Conservation (phyloP, 495 filamentous ascomycete genomes). For the Hypoxylon rickii region DNA sequence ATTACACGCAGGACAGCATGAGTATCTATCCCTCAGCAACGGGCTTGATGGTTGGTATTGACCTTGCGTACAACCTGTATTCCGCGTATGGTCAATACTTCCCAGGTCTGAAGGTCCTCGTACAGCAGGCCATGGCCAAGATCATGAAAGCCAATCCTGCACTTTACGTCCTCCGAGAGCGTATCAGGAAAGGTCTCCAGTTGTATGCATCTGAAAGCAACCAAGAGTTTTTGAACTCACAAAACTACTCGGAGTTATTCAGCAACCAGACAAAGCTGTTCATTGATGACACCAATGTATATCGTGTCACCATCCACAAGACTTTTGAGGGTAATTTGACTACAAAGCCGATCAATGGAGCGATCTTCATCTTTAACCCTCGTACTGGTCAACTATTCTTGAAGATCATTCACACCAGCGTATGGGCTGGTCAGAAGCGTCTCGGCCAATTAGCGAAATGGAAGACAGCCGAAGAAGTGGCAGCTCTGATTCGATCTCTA, state of each 20-base stretch:
- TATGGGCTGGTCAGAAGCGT: slow-evolving; percentile 99
- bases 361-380: slow-evolving; percentile 99
- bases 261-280: slow-evolving; percentile 99
- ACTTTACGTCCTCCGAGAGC: slow-evolving; percentile 93
- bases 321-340: slow-evolving; percentile 99
- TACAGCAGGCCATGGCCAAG: slow-evolving; percentile 99
- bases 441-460: slow-evolving; percentile 97
- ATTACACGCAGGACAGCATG: slow-evolving; percentile 99
- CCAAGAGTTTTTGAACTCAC: slow-evolving; percentile 98
- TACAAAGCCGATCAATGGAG: slow-evolving; percentile 99
- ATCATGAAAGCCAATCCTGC: slow-evolving; percentile 99
- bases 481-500: slow-evolving; percentile 92
- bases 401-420: slow-evolving; percentile 99
- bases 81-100: slow-evolving; percentile 99
- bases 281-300: slow-evolving; percentile 99
- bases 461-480: slow-evolving; percentile 99
- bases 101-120: slow-evolving; percentile 92
- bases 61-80: slow-evolving; percentile 97
- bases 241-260: slow-evolving; percentile 99
- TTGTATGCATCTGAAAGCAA: slow-evolving; percentile 98
- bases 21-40: slow-evolving; percentile 98
- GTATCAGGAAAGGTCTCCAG: slow-evolving; percentile 98
- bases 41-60: slow-evolving; percentile 97
- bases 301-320: slow-evolving; percentile 99
- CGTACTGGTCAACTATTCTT: slow-evolving; percentile 96